Evolutionary conservation across 2,329 filamentous ascomycete species (phyloP).

Genomic region (Emydomyces testavorans): DNA sequence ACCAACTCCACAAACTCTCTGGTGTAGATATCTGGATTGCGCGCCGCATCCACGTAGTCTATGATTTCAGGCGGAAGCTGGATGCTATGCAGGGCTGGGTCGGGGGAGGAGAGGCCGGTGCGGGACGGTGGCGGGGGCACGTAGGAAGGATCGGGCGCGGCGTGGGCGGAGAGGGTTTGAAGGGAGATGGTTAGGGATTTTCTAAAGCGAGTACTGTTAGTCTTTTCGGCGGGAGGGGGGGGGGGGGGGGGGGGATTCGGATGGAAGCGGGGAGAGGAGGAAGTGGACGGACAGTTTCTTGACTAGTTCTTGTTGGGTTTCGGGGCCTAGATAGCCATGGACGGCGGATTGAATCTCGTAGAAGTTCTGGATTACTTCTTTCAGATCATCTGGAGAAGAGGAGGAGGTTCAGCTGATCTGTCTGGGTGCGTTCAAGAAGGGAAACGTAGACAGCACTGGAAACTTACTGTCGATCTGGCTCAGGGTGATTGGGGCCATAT

Average conservation of each 20-base stretch:
- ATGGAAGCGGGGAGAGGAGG: not conserved
- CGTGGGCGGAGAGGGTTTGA: constrained; percentile 38
- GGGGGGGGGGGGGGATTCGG: not conserved
- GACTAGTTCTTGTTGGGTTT: constrained; percentile 47
- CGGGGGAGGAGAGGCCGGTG: constrained; percentile 16
- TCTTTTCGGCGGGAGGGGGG: not conserved
- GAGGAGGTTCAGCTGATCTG: constrained; percentile 16
- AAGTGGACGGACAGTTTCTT: constrained; percentile 41
- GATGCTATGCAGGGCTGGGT: constrained; percentile 40
- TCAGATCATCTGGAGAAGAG: constrained; percentile 41
- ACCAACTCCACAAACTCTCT: constrained; percentile 54
- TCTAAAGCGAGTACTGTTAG: constrained; percentile 13
- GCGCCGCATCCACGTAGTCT: constrained; percentile 50
- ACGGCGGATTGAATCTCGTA: constrained; percentile 50
- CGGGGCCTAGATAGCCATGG: constrained; percentile 47
- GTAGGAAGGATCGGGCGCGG: constrained; percentile 23
- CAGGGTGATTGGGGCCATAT: constrained; percentile 29
- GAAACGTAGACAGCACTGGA: no score
- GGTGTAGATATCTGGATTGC: constrained; percentile 57
- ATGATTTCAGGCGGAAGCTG: constrained; percentile 51
- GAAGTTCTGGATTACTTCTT: constrained; percentile 50
- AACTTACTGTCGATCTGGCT: constrained; percentile 28
- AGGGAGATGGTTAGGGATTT: constrained; percentile 42
- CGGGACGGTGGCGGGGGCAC: constrained; percentile 6
- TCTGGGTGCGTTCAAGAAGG: no score